phyloP scores from a whole-genome alignment of 352 stramenopile species.

The Pythium apleroticum region DNA sequence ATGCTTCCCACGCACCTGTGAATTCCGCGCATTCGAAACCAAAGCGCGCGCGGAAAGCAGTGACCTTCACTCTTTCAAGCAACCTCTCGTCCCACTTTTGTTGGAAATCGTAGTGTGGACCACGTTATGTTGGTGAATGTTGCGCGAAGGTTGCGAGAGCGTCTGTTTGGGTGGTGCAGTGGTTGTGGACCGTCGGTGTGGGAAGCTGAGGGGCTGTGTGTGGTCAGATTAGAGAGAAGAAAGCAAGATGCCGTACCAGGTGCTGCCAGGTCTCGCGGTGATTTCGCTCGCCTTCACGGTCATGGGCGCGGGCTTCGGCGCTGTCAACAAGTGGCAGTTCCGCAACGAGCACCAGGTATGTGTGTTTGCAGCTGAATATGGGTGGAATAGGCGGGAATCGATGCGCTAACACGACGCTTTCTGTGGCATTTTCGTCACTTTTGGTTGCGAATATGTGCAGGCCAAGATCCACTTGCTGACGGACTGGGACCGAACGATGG shows the following conservation, averaged over 20 bases:
- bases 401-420: not conserved
- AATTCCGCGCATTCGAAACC: constrained; percentile 21
- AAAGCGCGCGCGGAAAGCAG: constrained; percentile 14
- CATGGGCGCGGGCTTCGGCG: constrained; percentile 70
- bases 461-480: constrained; percentile 78
- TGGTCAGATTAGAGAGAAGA: constrained; percentile 1
- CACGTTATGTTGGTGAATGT: constrained; percentile 14
- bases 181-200: constrained; percentile 11
- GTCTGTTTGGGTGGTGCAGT: constrained; percentile 26
- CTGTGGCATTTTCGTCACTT: not conserved
- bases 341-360: constrained; percentile 69
- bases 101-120: constrained; percentile 4
- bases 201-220: constrained; percentile 13
- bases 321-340: constrained; percentile 75
- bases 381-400: not conserved
- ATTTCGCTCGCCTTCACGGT: constrained; percentile 77
- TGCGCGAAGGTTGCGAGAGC: constrained; percentile 23
- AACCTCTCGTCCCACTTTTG: not conserved
- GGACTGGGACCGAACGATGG: constrained; percentile 83
- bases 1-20: not conserved
- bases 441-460: constrained; percentile 24
- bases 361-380: not conserved
- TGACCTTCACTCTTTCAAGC: constrained; percentile 18
- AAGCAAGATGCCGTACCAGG: constrained; percentile 84
- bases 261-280: constrained; percentile 74